Percentiles rank a stretch among this genome's conserved stretches.
phyloP scores from a whole-genome alignment of 768 basidiomycete species.

The Dacryopinax spathularia region DNA sequence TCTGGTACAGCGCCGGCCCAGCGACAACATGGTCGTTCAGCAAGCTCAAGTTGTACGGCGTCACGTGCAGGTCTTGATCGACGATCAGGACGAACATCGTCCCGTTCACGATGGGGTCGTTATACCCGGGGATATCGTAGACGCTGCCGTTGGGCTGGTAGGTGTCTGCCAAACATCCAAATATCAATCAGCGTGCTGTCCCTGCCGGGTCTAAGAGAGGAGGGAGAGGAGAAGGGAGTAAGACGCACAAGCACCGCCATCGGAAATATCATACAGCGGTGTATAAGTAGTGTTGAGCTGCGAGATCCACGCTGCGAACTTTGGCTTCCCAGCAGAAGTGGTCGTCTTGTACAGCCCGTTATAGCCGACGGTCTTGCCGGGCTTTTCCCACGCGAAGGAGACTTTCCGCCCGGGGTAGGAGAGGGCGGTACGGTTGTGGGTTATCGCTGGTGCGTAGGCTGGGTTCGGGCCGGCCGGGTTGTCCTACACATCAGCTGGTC shows the following conservation, averaged over 20 bases:
- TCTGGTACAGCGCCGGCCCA: slow-evolving; percentile 38
- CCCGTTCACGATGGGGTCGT: slow-evolving; percentile 35
- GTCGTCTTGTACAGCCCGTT: slow-evolving; percentile 39
- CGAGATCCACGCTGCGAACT: slow-evolving; percentile 44
- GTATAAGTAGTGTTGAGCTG: slow-evolving; percentile 50
- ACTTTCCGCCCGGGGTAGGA: slow-evolving; percentile 34
- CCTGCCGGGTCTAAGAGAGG: too few species aligned
- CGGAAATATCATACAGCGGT: slow-evolving; percentile 27
- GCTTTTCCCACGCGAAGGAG: slow-evolving; percentile 39
- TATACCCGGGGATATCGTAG: slow-evolving; percentile 23
- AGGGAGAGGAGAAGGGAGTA: neutral
- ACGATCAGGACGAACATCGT: slow-evolving; percentile 43
- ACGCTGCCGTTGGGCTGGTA: slow-evolving; percentile 37
- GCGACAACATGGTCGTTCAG: slow-evolving; percentile 43
- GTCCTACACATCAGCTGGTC: neutral
- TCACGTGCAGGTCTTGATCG: slow-evolving; percentile 36
- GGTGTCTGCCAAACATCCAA: slow-evolving; percentile 28
- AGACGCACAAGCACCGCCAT: slow-evolving; percentile 13
- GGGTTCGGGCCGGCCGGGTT: neutral
- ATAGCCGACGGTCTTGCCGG: slow-evolving; percentile 39
- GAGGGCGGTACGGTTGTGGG: slow-evolving; percentile 40
- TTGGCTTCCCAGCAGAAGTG: slow-evolving; percentile 31
- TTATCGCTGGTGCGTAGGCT: slow-evolving; percentile 30
- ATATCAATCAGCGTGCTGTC: neutral
- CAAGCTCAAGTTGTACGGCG: slow-evolving; percentile 42